Conservation (phyloP, 83 land plant species). For the Picea abies region DNA sequence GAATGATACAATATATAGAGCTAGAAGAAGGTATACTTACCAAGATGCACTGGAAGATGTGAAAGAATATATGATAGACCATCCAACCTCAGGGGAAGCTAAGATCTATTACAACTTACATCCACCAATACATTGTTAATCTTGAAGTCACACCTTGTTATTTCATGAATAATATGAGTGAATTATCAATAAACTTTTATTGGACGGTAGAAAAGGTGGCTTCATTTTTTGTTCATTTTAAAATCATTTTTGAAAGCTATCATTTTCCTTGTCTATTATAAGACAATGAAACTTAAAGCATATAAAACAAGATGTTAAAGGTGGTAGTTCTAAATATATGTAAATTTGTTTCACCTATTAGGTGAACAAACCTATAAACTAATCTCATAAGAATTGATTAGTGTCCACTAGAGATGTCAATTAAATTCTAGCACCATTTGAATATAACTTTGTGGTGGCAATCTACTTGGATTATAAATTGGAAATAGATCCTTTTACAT, state of each 20-base stretch:
- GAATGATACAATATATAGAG: background rate
- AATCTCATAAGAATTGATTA: too few species aligned
- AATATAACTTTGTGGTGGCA: background rate
- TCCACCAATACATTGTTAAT: background rate
- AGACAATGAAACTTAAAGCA: background rate
- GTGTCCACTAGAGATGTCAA: too few species aligned
- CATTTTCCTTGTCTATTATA: background rate
- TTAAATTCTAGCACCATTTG: background rate
- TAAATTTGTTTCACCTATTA: background rate
- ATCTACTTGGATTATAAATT: background rate
- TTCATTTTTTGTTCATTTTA: too few species aligned
- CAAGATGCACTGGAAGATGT: slow-evolving; percentile 60
- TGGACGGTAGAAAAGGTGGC: too few species aligned
- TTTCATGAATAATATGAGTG: too few species aligned
- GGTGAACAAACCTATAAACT: too few species aligned
- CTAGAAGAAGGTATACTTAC: slow-evolving; percentile 18
- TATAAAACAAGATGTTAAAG: background rate
- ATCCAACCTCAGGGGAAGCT: slow-evolving; percentile 55
- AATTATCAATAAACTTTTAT: too few species aligned
- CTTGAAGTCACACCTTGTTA: too few species aligned
- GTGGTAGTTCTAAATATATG: background rate
- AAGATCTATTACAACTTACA: background rate
- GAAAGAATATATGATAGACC: slow-evolving; percentile 65
- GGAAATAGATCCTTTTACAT: background rate
- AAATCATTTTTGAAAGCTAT: too few species aligned